Evolutionary conservation across 305 asterid species (phyloP), one percentile per base, ranked within the genome.

Genomic region (Ajuga reptans): DNA sequence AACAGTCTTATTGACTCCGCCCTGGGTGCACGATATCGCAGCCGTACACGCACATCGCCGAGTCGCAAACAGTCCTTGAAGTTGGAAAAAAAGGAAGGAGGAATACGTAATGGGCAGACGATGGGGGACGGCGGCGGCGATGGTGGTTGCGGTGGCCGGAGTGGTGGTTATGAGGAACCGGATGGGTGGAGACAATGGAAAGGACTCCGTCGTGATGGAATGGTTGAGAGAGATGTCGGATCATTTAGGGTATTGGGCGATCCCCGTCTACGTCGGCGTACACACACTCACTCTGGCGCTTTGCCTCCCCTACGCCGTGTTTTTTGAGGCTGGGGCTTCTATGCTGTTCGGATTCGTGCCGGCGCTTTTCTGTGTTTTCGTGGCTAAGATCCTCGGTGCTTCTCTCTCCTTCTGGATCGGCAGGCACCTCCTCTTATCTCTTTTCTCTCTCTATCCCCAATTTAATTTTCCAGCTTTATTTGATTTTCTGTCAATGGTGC

Each of bases 341-440:
- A 77, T 92, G 51, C 85, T 92, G 45, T 92, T 91, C 74, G 96
- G 98, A 37, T 89, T 91, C 62, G 68, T 86, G 56, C 96, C 96
- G 14, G 96, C 95, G 49, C 88, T 89, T 46, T 60, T 85, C 14
- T 89, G 96, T 27, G 98, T 92, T 68, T 92, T 92, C 71, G 80
- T 87, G 16, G 98, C 96, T 9, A 92, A 92, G 85, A 64, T 92
- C 62, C 91, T 92, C 63, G 98, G 92, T 4, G 96, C 98, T 15
- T 89, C 98, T 1, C 89, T 89, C 72, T 92, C 98, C 74, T 89
- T 92, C 87, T 88, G 89, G 86, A 89, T 92, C 73, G 98, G 98
- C 85, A 85, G 97, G 95, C 62, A 74, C 11, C 34, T 61, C 11
- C 45, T 56, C 58, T 24, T 36, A 7, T 3, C 46, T 36, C 43